Conservation (phyloP, 164 flowering plant genomes). For the Sedum album region DNA sequence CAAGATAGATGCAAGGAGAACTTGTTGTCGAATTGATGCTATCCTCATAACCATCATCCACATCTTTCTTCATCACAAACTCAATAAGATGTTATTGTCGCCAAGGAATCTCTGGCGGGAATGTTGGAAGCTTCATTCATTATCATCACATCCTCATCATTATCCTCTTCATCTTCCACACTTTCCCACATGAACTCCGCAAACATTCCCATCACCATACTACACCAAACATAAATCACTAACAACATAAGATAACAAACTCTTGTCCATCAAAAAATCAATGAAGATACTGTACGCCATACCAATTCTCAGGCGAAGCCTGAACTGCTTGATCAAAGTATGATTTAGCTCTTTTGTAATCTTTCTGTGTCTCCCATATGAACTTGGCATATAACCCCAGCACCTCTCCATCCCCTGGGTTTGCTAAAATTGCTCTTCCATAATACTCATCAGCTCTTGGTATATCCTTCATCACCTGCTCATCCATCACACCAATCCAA, state of each 20-base stretch:
- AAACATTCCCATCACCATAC: constrained; percentile 48
- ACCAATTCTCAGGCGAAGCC: constrained; percentile 72
- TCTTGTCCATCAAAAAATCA: background rate
- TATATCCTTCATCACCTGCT: constrained; percentile 54
- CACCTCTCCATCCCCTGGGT: constrained; percentile 66
- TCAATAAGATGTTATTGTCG: background rate
- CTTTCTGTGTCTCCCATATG: constrained; percentile 63
- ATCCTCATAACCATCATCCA: background rate
- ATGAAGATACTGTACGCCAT: background rate
- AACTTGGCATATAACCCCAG: constrained; percentile 57
- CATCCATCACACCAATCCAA: background rate
- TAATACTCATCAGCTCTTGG: constrained; percentile 66
- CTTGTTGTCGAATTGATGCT: background rate
- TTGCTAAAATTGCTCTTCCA: constrained; percentile 67
- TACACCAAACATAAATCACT: constrained; percentile 9
- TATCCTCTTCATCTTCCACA: constrained; percentile 36
- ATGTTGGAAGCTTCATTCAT: background rate
- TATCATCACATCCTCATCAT: background rate
- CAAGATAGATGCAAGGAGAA: background rate
- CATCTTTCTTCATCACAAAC: too few relatives aligned
- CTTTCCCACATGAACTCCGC: constrained; percentile 57
- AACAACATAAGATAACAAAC: background rate
- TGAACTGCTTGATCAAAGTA: constrained; percentile 65
- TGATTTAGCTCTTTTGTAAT: constrained; percentile 43
- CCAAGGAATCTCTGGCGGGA: background rate